phyloP scores from a whole-genome alignment of 495 filamentous ascomycete genomes.

The Daldinia grandis region DNA sequence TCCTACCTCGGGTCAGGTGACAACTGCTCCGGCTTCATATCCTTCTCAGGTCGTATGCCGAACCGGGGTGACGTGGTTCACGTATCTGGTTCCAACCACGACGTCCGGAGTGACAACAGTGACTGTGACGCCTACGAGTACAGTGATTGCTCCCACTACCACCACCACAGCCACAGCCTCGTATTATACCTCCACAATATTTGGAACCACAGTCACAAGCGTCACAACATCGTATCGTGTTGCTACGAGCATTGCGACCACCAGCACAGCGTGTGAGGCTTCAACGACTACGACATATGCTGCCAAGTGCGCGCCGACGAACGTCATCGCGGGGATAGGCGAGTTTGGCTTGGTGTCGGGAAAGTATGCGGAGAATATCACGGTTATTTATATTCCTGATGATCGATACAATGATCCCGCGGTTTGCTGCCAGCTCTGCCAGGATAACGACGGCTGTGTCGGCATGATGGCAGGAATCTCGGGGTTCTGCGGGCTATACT shows the following conservation, averaged over 20 bases:
- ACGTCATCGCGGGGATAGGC: constrained; percentile 35
- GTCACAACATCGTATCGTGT: constrained; percentile 25
- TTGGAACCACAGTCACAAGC: constrained; percentile 21
- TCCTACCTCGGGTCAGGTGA: constrained; percentile 34
- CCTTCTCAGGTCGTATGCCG: constrained; percentile 32
- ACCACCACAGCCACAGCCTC: background rate
- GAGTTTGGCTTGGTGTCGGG: constrained; percentile 33
- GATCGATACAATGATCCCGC: constrained; percentile 30
- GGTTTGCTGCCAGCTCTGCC: constrained; percentile 41
- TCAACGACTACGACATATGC: constrained; percentile 36
- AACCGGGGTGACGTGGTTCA: constrained; percentile 22
- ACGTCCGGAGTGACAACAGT: constrained; percentile 31
- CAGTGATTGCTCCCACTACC: constrained; percentile 16
- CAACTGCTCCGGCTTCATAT: constrained; percentile 29
- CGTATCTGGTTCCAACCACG: constrained; percentile 21
- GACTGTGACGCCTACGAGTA: constrained; percentile 36
- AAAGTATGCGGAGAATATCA: constrained; percentile 28
- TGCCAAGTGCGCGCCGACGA: constrained; percentile 42
- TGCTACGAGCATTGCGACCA: constrained; percentile 3
- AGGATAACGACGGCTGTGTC: constrained; percentile 64
- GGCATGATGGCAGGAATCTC: constrained; percentile 65
- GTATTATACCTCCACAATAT: constrained; percentile 19
- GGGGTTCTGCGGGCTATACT: constrained; percentile 46
- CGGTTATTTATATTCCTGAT: constrained; percentile 33
- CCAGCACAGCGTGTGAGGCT: constrained; percentile 30